Base-by-base conservation (phyloP, 495 filamentous ascomycete genomes). In the Evansstolkia leycettana region DNA sequence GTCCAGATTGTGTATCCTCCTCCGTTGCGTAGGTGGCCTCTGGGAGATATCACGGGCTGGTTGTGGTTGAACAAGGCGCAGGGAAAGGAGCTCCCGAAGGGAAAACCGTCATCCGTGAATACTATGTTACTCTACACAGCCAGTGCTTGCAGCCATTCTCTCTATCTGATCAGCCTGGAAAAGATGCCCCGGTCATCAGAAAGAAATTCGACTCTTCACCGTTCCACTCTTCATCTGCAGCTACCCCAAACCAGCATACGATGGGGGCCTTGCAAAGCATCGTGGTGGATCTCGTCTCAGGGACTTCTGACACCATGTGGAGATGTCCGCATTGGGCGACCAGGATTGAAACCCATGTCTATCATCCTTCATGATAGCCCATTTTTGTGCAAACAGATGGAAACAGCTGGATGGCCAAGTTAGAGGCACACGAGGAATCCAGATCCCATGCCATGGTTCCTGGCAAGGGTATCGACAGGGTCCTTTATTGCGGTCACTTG, bases 241-340 rank as follows among this genome's bases (percentile, higher is more conserved):
- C 46, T 54, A 58, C 42, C 55, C 54, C 59, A 52, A 29, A 34
- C 48, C 36, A 40, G 36, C 31, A 43, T 37, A 43, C 41, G 36
- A 46, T 37, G 42, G 35, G 42, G 43, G 28, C 33, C 37, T 38
- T 28, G 45, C 34, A 17, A 42, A 37, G 28, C 34, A 33, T 29
- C 11, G 11, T 29, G 42, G 48, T 41, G 38, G 36, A 34, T 48
- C 43, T 45, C 45, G 53, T 50, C 48, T 52, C 42, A 52, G 46
- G 46, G 37, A 49, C 39, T 39, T 36, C 40, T 46, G 37, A 40
- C 37, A 45, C 47, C 45, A 77, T 70, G 46, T 68, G 65, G 28
- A 93, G 54, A 14, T 72, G 67, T 20, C 67, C 47, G 87, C 81
- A 20, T 74, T 67, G 25, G 32, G 28, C 37, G 36, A n/a, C 35